phyloP scores from a whole-genome alignment of 2,329 filamentous ascomycete genomes.

The Aspergillus awamori region DNA sequence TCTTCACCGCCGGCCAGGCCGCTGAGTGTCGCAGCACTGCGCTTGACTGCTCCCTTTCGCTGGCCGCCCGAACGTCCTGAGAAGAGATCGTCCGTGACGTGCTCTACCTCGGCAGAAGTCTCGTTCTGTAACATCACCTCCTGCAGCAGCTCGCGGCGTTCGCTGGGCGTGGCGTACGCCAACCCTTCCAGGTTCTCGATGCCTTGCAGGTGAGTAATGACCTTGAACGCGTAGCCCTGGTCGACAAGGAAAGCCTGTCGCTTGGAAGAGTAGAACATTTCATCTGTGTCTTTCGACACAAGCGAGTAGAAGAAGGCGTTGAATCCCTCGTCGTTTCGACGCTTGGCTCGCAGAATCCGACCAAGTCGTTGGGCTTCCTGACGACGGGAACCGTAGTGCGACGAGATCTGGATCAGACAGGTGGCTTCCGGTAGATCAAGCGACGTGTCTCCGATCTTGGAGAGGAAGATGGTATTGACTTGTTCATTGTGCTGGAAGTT shows the following conservation, averaged over 20 bases:
- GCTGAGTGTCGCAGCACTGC: constrained; percentile 81
- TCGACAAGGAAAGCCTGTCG: constrained; percentile 96
- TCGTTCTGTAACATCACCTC: constrained; percentile 90
- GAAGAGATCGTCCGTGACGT: constrained; percentile 70
- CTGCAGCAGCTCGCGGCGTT: constrained; percentile 82
- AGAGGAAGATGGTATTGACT: constrained; percentile 91
- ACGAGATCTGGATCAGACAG: constrained; percentile 94
- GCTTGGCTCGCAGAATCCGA: constrained; percentile 90
- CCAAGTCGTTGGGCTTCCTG: constrained; percentile 94
- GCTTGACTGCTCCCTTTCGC: constrained; percentile 64
- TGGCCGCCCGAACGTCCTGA: constrained; percentile 55
- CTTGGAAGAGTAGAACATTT: constrained; percentile 98
- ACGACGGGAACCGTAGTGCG: constrained; percentile 93
- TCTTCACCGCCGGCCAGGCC: constrained; percentile 89
- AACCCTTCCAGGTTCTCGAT: constrained; percentile 82
- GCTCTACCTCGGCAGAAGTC: constrained; percentile 69
- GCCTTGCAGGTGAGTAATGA: constrained; percentile 92
- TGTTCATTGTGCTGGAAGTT: constrained; percentile 93
- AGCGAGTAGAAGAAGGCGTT: constrained; percentile 99
- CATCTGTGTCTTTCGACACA: constrained; percentile 94
- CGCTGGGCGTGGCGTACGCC: constrained; percentile 75
- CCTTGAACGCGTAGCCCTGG: constrained; percentile 98
- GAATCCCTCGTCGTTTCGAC: constrained; percentile 95
- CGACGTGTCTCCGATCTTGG: constrained; percentile 98
- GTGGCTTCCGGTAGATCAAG: constrained; percentile 95